Evolutionary conservation across 495 filamentous ascomycete genomes (phyloP).

Genomic region (Xylaria longipes): DNA sequence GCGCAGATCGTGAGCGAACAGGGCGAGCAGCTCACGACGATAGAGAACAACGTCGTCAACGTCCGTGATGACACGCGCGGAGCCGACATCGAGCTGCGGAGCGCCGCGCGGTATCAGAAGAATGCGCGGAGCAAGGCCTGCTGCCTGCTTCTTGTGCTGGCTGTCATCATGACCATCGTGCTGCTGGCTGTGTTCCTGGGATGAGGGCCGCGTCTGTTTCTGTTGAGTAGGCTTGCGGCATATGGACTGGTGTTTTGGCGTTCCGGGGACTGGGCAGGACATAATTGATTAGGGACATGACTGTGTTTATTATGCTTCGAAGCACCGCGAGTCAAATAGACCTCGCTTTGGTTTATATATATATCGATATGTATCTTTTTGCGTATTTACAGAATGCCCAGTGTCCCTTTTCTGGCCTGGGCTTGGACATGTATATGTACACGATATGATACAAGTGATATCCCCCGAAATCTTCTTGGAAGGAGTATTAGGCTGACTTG

Average conservation of each 20-base stretch:
- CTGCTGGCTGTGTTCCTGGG: constrained; percentile 82
- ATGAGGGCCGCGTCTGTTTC: constrained; percentile 35
- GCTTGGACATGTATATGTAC: background rate
- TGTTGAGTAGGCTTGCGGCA: background rate
- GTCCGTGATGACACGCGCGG: constrained; percentile 80
- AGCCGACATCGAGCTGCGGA: constrained; percentile 81
- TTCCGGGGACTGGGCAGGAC: background rate
- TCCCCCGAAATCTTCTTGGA: background rate
- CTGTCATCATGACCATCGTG: constrained; percentile 85
- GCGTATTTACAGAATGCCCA: background rate
- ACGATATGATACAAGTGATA: constrained; percentile 7
- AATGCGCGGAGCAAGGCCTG: constrained; percentile 90
- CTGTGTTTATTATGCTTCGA: constrained; percentile 8
- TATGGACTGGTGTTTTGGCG: constrained; percentile 20
- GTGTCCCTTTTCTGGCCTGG: background rate
- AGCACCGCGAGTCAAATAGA: background rate
- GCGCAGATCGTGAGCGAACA: constrained; percentile 96
- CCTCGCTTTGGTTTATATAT: constrained; percentile 12
- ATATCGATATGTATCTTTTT: background rate
- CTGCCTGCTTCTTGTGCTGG: constrained; percentile 88
- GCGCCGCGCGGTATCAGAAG: constrained; percentile 89
- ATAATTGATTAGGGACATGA: background rate
- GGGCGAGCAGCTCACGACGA: constrained; percentile 86
- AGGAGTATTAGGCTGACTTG: background rate
- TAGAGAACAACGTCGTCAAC: constrained; percentile 83